These are phyloP conservation scores for Juglanconis sp. DNA, from an alignment of 2,329 filamentous ascomycete species.

Conservation along the genomic window DNA sequence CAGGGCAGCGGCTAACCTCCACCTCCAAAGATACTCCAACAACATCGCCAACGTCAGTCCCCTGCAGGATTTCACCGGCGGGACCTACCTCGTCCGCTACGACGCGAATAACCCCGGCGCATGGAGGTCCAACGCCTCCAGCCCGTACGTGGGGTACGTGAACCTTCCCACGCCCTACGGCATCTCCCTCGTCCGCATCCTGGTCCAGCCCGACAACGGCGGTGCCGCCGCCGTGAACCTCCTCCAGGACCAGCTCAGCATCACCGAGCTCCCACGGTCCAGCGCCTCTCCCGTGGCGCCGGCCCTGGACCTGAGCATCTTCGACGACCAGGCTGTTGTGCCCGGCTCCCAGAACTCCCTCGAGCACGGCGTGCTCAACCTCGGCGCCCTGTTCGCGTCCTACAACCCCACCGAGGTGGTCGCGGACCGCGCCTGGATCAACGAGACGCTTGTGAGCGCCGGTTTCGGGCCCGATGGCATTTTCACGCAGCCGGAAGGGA, in stretches of 20 bases:
- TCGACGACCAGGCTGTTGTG: slow-evolving; percentile 1
- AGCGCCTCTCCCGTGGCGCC: neutral
- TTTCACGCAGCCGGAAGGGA: slow-evolving; percentile 4
- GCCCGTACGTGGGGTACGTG: slow-evolving; percentile 1
- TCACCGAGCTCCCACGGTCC: neutral
- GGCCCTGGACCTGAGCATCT: slow-evolving; percentile 9
- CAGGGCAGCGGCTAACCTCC: slow-evolving; percentile 17
- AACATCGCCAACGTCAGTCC: slow-evolving; percentile 28
- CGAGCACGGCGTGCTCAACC: slow-evolving; percentile 11
- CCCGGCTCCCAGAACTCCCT: neutral
- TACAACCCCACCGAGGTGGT: slow-evolving; percentile 1
- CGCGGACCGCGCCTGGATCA: neutral
- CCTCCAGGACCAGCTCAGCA: neutral
- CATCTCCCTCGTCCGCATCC: slow-evolving; percentile 9
- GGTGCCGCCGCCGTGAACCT: neutral
- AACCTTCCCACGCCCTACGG: slow-evolving; percentile 16
- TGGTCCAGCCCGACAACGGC: slow-evolving; percentile 2
- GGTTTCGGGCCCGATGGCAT: neutral
- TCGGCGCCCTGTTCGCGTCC: slow-evolving; percentile 8
- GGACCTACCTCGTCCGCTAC: slow-evolving; percentile 23
- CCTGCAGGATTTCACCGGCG: slow-evolving; percentile 15
- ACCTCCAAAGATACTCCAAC: slow-evolving; percentile 18
- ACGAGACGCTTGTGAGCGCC: neutral
- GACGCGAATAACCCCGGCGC: slow-evolving; percentile 9
- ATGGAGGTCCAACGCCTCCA: neutral